phyloP scores from a whole-genome alignment of 2,329 filamentous ascomycete genomes.

The Diaporthe helianthi region DNA sequence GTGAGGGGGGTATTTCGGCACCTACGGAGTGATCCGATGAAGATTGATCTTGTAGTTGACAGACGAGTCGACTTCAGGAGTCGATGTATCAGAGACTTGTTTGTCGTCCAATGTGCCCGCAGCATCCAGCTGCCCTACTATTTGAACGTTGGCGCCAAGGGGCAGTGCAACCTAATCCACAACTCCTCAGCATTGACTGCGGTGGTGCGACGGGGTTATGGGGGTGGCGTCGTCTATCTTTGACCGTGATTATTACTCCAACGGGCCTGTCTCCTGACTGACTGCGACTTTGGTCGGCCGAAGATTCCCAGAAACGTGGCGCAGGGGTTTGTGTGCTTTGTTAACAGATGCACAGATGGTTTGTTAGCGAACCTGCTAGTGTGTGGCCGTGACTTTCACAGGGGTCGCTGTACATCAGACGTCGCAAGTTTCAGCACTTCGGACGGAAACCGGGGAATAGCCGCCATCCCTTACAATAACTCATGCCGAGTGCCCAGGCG shows the following conservation, averaged over 20 bases:
- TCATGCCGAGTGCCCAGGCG: slow-evolving; percentile 14
- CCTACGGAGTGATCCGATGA: neutral
- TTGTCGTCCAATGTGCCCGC: slow-evolving; percentile 5
- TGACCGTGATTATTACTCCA: slow-evolving; percentile 3
- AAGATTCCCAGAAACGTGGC: slow-evolving; percentile 20
- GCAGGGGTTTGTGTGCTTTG: neutral
- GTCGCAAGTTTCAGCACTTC: slow-evolving; percentile 16
- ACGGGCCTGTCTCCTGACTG: slow-evolving; percentile 10
- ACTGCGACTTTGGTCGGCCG: neutral
- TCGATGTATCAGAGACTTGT: slow-evolving; percentile 16
- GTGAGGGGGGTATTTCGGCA: neutral
- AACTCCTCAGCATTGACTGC: slow-evolving; percentile 9
- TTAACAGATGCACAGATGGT: neutral
- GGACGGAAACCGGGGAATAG: slow-evolving; percentile 20
- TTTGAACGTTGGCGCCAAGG: neutral
- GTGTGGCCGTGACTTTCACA: neutral
- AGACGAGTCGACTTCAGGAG: neutral
- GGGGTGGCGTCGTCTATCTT: slow-evolving; percentile 15
- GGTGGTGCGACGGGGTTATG: neutral
- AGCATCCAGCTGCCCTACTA: slow-evolving; percentile 5
- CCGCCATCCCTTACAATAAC: slow-evolving; percentile 15
- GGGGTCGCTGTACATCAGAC: slow-evolving; percentile 25
- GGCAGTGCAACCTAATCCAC: neutral
- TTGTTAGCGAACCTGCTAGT: neutral
- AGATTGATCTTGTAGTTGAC: slow-evolving; percentile 1